Evolutionary conservation across 805 yeast genomes (phyloP).

Genomic region (Hanseniaspora occidentalis): DNA sequence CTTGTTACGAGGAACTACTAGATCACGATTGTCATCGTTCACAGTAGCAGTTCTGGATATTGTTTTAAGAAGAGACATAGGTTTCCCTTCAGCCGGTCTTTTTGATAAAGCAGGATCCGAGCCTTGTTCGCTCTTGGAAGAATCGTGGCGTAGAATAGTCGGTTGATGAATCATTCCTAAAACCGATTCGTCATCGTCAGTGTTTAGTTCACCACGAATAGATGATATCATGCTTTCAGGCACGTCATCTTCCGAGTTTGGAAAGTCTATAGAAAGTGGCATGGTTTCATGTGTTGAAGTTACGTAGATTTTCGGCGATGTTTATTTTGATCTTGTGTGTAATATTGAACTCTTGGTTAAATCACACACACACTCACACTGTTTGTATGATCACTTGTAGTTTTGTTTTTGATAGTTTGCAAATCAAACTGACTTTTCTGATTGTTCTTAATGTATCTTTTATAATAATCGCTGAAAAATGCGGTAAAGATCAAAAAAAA

Average conservation of each 20-base stretch:
- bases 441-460: no score
- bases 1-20: conserved; percentile 19
- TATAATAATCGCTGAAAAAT: no score
- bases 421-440: no score
- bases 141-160: not conserved
- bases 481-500: no score
- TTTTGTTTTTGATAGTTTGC: no score
- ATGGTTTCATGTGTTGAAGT: no score
- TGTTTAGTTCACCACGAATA: not conserved
- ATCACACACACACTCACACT: no score
- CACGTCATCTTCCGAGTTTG: not conserved
- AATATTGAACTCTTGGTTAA: no score
- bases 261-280: no score
- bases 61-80: not conserved
- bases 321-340: not conserved
- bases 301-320: no score
- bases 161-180: not conserved
- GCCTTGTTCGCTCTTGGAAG: no score
- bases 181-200: not conserved
- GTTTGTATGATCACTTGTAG: no score
- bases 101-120: not conserved
- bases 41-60: not conserved
- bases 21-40: conserved; percentile 8
- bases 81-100: not conserved
- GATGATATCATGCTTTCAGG: not conserved